Conservation (phyloP, 1,284 basidiomycete species). For the Neolentinus lepideus region DNA sequence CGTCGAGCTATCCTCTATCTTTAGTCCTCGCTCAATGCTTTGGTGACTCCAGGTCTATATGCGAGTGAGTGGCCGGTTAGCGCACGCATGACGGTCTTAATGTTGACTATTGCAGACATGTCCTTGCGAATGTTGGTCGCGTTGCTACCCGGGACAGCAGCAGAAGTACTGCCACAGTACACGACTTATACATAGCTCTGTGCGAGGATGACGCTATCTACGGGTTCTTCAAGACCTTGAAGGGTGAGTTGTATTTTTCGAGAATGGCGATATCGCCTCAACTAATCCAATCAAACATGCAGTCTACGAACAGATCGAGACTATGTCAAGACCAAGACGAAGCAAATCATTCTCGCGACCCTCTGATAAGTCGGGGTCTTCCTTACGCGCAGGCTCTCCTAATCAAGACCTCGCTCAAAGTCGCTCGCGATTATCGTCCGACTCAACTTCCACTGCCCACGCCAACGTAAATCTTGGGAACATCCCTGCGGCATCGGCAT, state of each 20-base stretch:
- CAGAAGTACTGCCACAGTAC: constrained; percentile 62
- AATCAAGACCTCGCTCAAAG: constrained; percentile 9
- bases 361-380: constrained; percentile 19
- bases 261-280: neutral
- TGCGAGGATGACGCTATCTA: constrained; percentile 86
- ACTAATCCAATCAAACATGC: neutral
- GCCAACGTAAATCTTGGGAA: constrained; percentile 5
- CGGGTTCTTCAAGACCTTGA: constrained; percentile 79
- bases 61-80: constrained; percentile 57
- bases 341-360: constrained; percentile 61
- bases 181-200: constrained; percentile 79
- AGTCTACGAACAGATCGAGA: constrained; percentile 77
- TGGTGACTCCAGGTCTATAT: constrained; percentile 47
- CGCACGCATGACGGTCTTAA: neutral
- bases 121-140: constrained; percentile 75
- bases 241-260: constrained; percentile 42
- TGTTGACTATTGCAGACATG: constrained; percentile 47
- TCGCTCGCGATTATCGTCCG: constrained; percentile 33
- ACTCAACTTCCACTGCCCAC: constrained; percentile 21
- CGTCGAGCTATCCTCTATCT: constrained; percentile 14
- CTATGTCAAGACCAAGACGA: constrained; percentile 52
- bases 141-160: constrained; percentile 83
- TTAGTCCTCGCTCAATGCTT: constrained; percentile 8
- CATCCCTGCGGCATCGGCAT: constrained; percentile 13
- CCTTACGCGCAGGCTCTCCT: constrained; percentile 8